Percentiles rank a stretch among this genome's conserved stretches.
Conservation (phyloP, 2,329 filamentous ascomycete genomes). For the Didymella pomorum region DNA sequence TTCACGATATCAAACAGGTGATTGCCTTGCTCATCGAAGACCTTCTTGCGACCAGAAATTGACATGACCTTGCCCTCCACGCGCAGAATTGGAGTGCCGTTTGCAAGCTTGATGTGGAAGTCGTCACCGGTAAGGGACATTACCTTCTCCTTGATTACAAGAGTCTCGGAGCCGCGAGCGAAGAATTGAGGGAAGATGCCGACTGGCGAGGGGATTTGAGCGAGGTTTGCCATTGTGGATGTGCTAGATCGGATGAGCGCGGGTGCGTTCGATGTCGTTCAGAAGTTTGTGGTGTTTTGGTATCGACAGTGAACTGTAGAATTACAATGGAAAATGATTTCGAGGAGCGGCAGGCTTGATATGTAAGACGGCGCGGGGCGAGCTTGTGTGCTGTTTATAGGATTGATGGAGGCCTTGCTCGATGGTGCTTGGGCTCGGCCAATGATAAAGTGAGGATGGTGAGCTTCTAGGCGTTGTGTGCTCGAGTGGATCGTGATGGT, state of each 20-base stretch:
- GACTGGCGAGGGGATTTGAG: conserved; percentile 30
- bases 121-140: conserved; percentile 69
- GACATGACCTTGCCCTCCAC: conserved; percentile 64
- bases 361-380: too few relatives aligned
- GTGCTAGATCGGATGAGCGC: too few relatives aligned
- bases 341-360: neutral
- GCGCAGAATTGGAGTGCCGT: conserved; percentile 63
- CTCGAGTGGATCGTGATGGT: conserved; percentile 2
- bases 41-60: conserved; percentile 63
- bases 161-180: conserved; percentile 49
- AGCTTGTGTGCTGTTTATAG: conserved; percentile 1
- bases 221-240: conserved; percentile 21
- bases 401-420: neutral
- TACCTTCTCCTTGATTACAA: conserved; percentile 69
- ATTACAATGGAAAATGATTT: neutral
- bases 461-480: conserved; percentile 1
- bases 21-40: conserved; percentile 62
- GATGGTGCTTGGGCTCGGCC: neutral
- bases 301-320: neutral
- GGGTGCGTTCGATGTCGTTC: neutral
- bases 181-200: conserved; percentile 44
- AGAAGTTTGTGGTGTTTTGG: neutral
- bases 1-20: conserved; percentile 68
- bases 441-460: neutral
- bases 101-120: conserved; percentile 67